These are phyloP conservation scores for Cutaneotrichosporon cyanovorans DNA, from an alignment of 1,284 basidiomycete genomes.

Conservation along the genomic window DNA sequence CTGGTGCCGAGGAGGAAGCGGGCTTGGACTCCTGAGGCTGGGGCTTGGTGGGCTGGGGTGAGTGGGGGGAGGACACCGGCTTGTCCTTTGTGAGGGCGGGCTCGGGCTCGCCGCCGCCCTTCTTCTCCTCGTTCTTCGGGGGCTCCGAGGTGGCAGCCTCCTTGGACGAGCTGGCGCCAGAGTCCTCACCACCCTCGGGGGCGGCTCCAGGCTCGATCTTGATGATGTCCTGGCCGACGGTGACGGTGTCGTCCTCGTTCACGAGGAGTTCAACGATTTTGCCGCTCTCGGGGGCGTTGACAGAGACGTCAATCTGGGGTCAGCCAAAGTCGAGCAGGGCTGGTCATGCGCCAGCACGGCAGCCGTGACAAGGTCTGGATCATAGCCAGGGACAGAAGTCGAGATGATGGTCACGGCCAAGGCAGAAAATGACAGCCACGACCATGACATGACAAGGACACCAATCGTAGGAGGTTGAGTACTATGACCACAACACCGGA, in stretches of 20 bases:
- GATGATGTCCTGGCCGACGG: slow-evolving; percentile 91
- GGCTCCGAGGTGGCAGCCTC: slow-evolving; percentile 28
- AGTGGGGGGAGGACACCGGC: slow-evolving; percentile 41
- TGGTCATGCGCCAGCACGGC: neutral
- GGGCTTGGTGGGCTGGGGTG: slow-evolving; percentile 22
- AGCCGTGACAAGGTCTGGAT: no score
- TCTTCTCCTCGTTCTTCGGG: slow-evolving; percentile 47
- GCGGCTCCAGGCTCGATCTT: slow-evolving; percentile 75
- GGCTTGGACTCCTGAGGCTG: slow-evolving; percentile 5
- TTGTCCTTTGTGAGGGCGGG: slow-evolving; percentile 43
- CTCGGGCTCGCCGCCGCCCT: slow-evolving; percentile 14
- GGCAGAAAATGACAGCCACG: no score
- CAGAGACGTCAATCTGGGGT: slow-evolving; percentile 85
- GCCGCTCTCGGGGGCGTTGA: slow-evolving; percentile 85
- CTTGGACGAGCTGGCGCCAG: slow-evolving; percentile 40
- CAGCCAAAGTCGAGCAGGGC: slow-evolving; percentile 1
- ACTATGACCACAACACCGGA: neutral
- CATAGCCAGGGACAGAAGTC: no score
- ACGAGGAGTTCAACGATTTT: slow-evolving; percentile 82
- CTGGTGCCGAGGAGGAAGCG: slow-evolving; percentile 30
- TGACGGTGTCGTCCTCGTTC: slow-evolving; percentile 86
- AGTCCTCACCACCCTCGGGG: slow-evolving; percentile 41
- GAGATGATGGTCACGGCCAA: no score
- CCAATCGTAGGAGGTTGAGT: neutral
- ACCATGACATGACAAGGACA: no score